Conservation (phyloP, 2,329 filamentous ascomycete genomes). For the Penicillium griseofulvum region DNA sequence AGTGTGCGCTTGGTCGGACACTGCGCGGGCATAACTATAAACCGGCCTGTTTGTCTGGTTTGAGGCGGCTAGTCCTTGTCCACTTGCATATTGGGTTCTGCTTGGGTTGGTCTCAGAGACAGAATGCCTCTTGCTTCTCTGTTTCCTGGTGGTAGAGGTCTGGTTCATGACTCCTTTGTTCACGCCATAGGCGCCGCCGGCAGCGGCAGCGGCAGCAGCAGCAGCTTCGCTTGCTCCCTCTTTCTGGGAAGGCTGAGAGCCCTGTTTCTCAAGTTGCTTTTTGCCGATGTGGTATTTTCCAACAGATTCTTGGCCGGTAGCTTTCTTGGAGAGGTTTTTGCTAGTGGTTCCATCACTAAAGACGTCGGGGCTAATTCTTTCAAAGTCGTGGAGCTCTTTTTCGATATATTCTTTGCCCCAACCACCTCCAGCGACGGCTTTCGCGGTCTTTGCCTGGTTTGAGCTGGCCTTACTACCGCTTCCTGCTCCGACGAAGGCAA, state of each 20-base stretch:
- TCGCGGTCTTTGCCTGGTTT: neutral
- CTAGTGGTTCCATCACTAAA: conserved; percentile 8
- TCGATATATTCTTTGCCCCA: neutral
- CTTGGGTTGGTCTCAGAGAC: neutral
- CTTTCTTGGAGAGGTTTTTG: neutral
- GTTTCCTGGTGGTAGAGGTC: neutral
- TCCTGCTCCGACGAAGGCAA: neutral
- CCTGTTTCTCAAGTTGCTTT: neutral
- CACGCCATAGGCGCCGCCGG: conserved; percentile 5
- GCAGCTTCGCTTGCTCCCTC: conserved; percentile 1
- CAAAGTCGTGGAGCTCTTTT: conserved; percentile 15
- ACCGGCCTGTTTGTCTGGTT: neutral
- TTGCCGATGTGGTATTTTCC: conserved; percentile 3
- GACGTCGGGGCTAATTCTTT: conserved; percentile 13
- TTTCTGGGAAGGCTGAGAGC: neutral
- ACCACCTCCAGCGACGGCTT: neutral
- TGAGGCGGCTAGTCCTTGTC: neutral
- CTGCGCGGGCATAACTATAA: neutral
- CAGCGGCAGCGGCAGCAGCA: neutral
- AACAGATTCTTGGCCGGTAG: neutral
- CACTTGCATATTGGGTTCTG: neutral
- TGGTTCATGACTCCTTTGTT: conserved; percentile 1
- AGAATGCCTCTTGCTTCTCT: neutral
- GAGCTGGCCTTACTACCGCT: neutral
- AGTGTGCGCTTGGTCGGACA: neutral